Evolutionary conservation across 805 yeast species (phyloP).

Genomic region (Millerago galiae): DNA sequence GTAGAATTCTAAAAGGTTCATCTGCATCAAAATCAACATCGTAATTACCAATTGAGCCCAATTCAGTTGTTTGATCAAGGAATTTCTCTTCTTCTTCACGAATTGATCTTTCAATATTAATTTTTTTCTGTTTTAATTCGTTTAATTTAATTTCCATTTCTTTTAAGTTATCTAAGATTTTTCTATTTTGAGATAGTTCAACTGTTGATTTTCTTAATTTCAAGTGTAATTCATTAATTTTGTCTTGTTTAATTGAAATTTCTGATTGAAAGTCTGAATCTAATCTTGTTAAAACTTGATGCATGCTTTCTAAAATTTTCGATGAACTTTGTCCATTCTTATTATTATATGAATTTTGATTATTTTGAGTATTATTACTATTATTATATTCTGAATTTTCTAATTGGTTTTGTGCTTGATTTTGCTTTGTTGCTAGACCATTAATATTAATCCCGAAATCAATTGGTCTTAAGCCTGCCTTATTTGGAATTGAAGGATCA

Average conservation of each 20-base stretch:
- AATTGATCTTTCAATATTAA: slow-evolving; percentile 57
- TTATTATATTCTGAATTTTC: not conserved
- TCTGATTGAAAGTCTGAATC: slow-evolving; percentile 58
- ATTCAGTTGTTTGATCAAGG: slow-evolving; percentile 32
- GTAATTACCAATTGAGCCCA: slow-evolving; percentile 32
- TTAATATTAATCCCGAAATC: slow-evolving; percentile 72
- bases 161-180: slow-evolving; percentile 47
- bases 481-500: slow-evolving; percentile 68
- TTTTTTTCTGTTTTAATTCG: slow-evolving; percentile 47
- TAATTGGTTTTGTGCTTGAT: not conserved
- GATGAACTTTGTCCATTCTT: slow-evolving; percentile 20
- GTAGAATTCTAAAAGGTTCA: slow-evolving; percentile 75
- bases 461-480: slow-evolving; percentile 77
- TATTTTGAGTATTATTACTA: not conserved
- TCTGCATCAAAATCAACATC: slow-evolving; percentile 76
- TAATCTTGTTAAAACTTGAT: slow-evolving; percentile 41
- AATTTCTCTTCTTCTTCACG: slow-evolving; percentile 56
- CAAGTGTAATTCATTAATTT: slow-evolving; percentile 46
- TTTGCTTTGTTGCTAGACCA: slow-evolving; percentile 11
- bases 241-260: slow-evolving; percentile 43
- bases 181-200: slow-evolving; percentile 40
- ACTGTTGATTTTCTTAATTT: slow-evolving; percentile 53
- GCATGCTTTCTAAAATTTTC: slow-evolving; percentile 45
- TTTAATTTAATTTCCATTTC: slow-evolving; percentile 35
- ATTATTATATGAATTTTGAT: slow-evolving; percentile 11